phyloP scores from a whole-genome alignment of 257 asterid species.

The Ehretia macrophylla region DNA sequence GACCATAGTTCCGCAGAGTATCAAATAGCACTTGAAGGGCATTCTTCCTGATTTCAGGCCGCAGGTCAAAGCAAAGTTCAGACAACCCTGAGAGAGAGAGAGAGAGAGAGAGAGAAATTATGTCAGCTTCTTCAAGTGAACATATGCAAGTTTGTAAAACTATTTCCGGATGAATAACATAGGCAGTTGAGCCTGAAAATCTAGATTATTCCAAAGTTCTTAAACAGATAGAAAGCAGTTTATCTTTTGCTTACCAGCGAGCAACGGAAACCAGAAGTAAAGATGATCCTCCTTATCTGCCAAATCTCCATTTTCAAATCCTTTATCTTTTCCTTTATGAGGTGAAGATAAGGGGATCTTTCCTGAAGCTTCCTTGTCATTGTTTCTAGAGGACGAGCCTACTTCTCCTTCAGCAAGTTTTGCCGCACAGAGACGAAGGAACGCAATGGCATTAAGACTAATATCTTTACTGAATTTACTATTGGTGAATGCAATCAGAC shows the following conservation, averaged over 20 bases:
- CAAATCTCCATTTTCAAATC: constrained; percentile 55
- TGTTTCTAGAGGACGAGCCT: constrained; percentile 34
- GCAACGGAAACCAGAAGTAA: constrained; percentile 92
- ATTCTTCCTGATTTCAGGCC: constrained; percentile 90
- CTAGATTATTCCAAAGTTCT: not conserved
- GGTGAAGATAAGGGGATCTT: constrained; percentile 60
- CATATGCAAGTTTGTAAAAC: no score
- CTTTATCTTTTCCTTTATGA: constrained; percentile 59
- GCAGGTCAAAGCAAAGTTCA: constrained; percentile 95
- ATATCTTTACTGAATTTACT: constrained; percentile 88
- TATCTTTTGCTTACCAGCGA: constrained; percentile 69
- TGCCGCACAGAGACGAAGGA: constrained; percentile 92
- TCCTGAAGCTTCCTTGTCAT: constrained; percentile 48
- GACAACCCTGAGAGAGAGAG: constrained; percentile 65
- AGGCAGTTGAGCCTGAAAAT: not conserved
- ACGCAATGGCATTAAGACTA: constrained; percentile 95
- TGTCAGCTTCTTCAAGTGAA: not conserved
- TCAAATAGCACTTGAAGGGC: constrained; percentile 94
- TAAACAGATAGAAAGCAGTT: not conserved
- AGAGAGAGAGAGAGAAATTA: constrained; percentile 7
- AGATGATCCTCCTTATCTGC: constrained; percentile 81
- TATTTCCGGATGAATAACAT: not conserved
- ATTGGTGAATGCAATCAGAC: constrained; percentile 93
- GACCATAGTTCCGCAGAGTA: constrained; percentile 88
- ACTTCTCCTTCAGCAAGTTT: constrained; percentile 96